These are phyloP conservation scores for Aspergillus fructus DNA, from an alignment of 2,329 filamentous ascomycete species.

Conservation along the genomic window DNA sequence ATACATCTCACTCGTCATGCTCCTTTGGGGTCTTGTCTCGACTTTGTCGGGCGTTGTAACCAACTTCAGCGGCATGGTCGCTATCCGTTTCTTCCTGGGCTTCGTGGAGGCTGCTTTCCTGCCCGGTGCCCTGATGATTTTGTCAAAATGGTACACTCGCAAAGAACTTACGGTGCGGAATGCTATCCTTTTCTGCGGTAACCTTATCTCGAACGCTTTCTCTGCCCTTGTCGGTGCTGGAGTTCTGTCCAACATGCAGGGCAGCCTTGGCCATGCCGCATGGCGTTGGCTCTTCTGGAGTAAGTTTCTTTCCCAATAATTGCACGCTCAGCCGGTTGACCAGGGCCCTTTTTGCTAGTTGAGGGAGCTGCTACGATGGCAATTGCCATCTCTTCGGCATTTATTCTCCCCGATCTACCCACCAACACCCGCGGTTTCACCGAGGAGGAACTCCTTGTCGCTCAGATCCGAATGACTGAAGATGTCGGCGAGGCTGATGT, in stretches of 20 bases:
- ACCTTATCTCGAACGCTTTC: conserved; percentile 47
- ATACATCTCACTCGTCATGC: conserved; percentile 48
- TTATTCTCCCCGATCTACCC: conserved; percentile 52
- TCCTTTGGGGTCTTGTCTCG: conserved; percentile 61
- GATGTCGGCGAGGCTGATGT: conserved; percentile 58
- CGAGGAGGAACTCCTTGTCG: conserved; percentile 46
- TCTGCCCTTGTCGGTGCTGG: conserved; percentile 48
- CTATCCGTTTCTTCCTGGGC: conserved; percentile 40
- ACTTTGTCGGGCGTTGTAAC: conserved; percentile 53
- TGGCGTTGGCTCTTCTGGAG: conserved; percentile 52
- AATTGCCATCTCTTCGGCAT: conserved; percentile 27
- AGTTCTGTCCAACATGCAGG: conserved; percentile 47
- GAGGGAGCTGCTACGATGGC: conserved; percentile 3
- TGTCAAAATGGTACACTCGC: conserved; percentile 51
- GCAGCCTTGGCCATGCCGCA: conserved; percentile 36
- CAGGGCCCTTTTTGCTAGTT: neutral
- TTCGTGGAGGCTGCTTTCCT: conserved; percentile 42
- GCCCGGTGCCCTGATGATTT: conserved; percentile 40
- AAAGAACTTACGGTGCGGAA: conserved; percentile 46
- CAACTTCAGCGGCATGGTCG: conserved; percentile 34
- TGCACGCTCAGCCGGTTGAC: conserved; percentile 22
- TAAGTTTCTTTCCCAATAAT: conserved; percentile 56
- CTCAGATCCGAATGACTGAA: conserved; percentile 57
- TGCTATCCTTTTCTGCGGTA: conserved; percentile 49
- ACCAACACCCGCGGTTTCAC: conserved; percentile 53